Evolutionary conservation across 768 basidiomycete species (phyloP).

Genomic region (Boletales sp.): DNA sequence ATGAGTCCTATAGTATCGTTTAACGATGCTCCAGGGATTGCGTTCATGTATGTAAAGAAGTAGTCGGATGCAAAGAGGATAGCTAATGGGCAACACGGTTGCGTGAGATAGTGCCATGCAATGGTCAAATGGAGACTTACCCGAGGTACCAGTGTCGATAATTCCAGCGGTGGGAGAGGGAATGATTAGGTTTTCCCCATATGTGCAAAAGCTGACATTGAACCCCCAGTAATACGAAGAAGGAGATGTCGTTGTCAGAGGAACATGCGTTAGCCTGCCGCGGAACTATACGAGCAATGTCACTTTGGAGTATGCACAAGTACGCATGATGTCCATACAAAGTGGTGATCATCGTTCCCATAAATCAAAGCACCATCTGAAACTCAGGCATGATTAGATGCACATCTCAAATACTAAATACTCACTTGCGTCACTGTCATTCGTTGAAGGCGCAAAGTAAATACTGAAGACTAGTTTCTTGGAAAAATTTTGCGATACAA

Average conservation of each 20-base stretch:
- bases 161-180: constrained; percentile 23
- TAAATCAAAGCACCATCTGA: constrained; percentile 18
- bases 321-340: constrained; percentile 8
- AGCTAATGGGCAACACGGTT: constrained; percentile 1
- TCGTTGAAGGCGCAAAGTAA: constrained; percentile 7
- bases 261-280: constrained; percentile 22
- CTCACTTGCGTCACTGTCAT: constrained; percentile 14
- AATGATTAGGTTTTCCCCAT: constrained; percentile 13
- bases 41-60: constrained; percentile 12
- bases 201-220: constrained; percentile 19
- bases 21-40: constrained; percentile 12
- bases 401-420: background rate
- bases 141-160: constrained; percentile 20
- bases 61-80: constrained; percentile 22
- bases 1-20: constrained; percentile 10
- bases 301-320: no score
- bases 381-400: background rate
- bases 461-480: constrained; percentile 8
- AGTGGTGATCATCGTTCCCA: constrained; percentile 4
- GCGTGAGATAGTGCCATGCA: background rate
- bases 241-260: constrained; percentile 25
- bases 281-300: constrained; percentile 9
- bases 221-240: constrained; percentile 28
- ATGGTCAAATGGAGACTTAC: constrained; percentile 2
- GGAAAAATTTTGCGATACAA: constrained; percentile 18